These are phyloP conservation scores for Saitozyma sp. DNA, from an alignment of 768 basidiomycete genomes.

Conservation along the genomic window DNA sequence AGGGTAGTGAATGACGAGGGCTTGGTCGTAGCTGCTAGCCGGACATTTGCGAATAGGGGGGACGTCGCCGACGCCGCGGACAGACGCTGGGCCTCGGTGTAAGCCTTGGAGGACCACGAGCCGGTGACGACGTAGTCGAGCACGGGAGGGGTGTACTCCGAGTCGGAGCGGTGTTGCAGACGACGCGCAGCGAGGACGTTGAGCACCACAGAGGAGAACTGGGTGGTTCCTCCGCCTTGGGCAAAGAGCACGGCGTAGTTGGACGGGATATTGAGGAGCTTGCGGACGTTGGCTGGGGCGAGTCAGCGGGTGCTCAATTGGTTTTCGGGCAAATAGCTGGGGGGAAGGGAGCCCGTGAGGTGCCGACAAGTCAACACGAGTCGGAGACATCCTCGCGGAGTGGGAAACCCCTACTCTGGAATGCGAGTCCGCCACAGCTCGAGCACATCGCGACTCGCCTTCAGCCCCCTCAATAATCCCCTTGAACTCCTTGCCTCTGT, in stretches of 20 bases:
- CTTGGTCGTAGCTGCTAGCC: constrained; percentile 65
- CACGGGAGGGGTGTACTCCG: constrained; percentile 51
- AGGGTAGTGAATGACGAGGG: constrained; percentile 69
- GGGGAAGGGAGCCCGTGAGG: neutral
- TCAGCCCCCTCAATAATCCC: constrained; percentile 61
- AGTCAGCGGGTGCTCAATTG: constrained; percentile 7
- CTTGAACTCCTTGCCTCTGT: constrained; percentile 86
- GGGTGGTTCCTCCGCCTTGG: constrained; percentile 88
- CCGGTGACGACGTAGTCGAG: constrained; percentile 92
- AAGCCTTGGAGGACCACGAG: constrained; percentile 84
- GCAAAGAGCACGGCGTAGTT: constrained; percentile 87
- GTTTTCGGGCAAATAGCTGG: neutral
- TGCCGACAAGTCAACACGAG: too few relatives aligned
- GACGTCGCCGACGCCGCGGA: constrained; percentile 51
- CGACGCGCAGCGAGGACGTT: constrained; percentile 86
- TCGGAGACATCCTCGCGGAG: too few relatives aligned
- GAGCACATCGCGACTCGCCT: constrained; percentile 29
- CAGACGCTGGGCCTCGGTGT: constrained; percentile 75
- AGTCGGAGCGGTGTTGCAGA: constrained; percentile 63
- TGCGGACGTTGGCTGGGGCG: constrained; percentile 63
- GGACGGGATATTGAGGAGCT: constrained; percentile 74
- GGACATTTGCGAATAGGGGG: constrained; percentile 57
- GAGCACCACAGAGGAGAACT: constrained; percentile 88
- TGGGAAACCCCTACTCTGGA: too few relatives aligned
- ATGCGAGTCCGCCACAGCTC: too few relatives aligned